These are phyloP conservation scores for Prunella vulgaris DNA, from an alignment of 257 asterid genomes.

Conservation along the genomic window DNA sequence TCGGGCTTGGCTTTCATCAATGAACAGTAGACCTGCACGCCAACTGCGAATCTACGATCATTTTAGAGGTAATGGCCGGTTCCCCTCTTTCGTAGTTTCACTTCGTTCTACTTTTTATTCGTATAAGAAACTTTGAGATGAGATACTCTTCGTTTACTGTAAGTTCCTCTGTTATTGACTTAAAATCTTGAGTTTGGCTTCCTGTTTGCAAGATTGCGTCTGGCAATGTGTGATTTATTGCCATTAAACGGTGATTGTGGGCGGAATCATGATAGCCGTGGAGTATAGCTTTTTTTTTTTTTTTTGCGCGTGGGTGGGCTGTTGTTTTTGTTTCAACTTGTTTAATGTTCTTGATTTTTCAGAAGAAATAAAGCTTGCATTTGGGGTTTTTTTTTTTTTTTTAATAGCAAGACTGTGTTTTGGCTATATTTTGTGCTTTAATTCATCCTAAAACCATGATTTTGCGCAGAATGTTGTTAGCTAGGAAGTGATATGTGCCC, in stretches of 20 bases:
- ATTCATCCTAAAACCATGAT: neutral
- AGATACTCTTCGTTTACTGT: neutral
- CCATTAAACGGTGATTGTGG: neutral
- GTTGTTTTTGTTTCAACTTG: neutral
- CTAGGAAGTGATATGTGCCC: neutral
- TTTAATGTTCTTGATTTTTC: neutral
- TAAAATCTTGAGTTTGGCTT: neutral
- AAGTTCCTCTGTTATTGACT: neutral
- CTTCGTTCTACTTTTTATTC: neutral
- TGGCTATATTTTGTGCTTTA: neutral
- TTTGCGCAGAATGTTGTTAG: conserved; percentile 1
- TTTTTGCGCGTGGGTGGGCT: neutral
- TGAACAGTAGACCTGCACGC: too few species aligned
- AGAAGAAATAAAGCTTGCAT: neutral
- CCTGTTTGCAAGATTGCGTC: neutral
- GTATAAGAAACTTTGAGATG: neutral
- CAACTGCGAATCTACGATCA: neutral
- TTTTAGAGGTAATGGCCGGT: neutral
- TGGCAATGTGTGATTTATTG: neutral
- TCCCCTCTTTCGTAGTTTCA: neutral
- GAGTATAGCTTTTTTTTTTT: neutral
- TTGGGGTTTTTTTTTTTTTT: neutral
- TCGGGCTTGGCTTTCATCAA: neutral
- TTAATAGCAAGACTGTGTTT: neutral
- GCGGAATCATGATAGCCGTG: neutral